Evolutionary conservation across 768 basidiomycete genomes (phyloP).

Genomic region (Pleurotus eryngii): DNA sequence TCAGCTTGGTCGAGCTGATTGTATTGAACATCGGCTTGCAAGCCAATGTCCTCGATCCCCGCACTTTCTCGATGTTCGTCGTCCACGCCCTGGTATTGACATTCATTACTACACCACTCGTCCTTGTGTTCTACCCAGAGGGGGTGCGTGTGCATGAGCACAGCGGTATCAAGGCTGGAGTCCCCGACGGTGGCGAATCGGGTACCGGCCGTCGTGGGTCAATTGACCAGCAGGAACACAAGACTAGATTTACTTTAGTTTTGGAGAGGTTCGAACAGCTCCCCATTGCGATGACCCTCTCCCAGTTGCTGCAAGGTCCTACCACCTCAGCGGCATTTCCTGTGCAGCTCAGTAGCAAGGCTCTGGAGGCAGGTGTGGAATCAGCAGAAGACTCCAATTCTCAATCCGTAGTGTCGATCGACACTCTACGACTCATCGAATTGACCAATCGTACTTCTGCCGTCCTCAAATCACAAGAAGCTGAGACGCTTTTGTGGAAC

Average conservation of each 20-base stretch:
- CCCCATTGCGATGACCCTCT: constrained; percentile 77
- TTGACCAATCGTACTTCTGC: constrained; percentile 86
- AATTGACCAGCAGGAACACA: constrained; percentile 36
- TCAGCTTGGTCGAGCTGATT: constrained; percentile 79
- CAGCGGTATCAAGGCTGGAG: constrained; percentile 13
- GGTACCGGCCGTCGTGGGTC: constrained; percentile 10
- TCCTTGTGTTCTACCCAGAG: constrained; percentile 72
- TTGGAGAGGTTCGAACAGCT: constrained; percentile 80
- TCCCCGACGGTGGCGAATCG: constrained; percentile 19
- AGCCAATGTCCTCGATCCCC: constrained; percentile 58
- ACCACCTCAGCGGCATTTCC: background rate
- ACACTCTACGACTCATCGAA: constrained; percentile 87
- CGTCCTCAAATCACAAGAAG: constrained; percentile 77
- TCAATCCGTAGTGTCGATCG: constrained; percentile 41
- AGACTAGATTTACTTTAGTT: constrained; percentile 66
- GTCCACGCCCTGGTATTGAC: constrained; percentile 74
- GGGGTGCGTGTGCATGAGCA: constrained; percentile 44
- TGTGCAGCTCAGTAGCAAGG: constrained; percentile 25
- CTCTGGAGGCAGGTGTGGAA: constrained; percentile 15
- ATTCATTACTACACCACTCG: constrained; percentile 82
- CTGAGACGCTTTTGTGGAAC: constrained; percentile 62
- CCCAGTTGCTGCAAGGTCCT: constrained; percentile 60
- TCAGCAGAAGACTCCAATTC: background rate
- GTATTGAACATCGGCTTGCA: constrained; percentile 84
- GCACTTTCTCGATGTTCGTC: constrained; percentile 89